phyloP scores from a whole-genome alignment of 352 stramenopile species.

The Aphanomyces cochlioides region DNA sequence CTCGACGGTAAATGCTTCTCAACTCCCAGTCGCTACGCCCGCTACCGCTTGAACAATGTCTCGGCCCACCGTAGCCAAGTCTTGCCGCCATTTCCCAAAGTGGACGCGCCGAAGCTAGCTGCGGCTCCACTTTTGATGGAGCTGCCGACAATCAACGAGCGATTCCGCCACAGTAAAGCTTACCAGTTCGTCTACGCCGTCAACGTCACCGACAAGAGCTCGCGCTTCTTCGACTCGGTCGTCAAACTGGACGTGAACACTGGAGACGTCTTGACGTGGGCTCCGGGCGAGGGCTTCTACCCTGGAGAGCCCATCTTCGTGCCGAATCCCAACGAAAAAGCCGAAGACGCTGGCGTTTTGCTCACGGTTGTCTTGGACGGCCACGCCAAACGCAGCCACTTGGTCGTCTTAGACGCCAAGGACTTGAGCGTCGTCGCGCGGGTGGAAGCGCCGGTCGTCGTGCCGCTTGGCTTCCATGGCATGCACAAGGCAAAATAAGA shows the following conservation, averaged over 20 bases:
- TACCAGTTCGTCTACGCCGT: conserved; percentile 13
- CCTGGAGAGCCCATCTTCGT: conserved; percentile 8
- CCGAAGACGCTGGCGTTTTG: conserved; percentile 15
- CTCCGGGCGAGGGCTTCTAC: background rate
- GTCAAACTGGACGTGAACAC: conserved; percentile 4
- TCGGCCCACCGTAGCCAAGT: background rate
- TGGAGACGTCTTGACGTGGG: background rate
- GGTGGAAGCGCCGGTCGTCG: conserved; percentile 2
- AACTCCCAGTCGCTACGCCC: background rate
- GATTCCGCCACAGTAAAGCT: background rate
- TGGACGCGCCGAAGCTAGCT: background rate
- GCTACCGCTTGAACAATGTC: background rate
- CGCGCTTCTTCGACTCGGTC: background rate
- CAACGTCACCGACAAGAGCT: background rate
- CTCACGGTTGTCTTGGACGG: conserved; percentile 5
- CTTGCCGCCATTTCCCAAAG: background rate
- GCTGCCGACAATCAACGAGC: conserved; percentile 14
- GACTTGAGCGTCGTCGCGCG: conserved; percentile 14
- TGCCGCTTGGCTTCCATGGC: conserved; percentile 9
- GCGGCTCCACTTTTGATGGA: background rate
- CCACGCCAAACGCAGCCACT: background rate
- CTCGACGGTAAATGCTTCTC: background rate
- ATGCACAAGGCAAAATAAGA: conserved; percentile 10
- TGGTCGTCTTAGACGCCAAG: background rate
- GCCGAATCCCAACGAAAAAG: background rate